These are phyloP conservation scores for Penicillium turbatum DNA, from an alignment of 495 filamentous ascomycete species.

Conservation along the genomic window DNA sequence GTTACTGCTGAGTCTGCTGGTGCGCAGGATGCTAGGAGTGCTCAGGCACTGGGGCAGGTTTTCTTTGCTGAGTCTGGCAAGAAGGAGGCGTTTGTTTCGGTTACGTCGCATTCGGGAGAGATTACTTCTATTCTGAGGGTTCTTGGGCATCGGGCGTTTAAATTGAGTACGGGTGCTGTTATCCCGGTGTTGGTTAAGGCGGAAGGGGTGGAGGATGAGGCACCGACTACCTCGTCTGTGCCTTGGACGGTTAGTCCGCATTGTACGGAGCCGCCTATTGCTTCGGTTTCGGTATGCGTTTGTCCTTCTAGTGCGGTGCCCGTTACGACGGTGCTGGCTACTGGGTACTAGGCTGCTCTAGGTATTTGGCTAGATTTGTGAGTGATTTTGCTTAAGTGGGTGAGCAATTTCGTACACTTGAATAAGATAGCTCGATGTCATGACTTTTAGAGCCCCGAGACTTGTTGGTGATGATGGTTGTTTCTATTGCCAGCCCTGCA, in stretches of 20 bases:
- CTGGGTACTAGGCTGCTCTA: conserved; percentile 5
- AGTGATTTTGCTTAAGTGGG: not conserved
- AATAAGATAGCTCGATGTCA: too few relatives aligned
- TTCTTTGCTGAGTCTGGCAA: conserved; percentile 41
- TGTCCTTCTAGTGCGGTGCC: conserved; percentile 42
- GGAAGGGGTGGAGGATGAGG: conserved; percentile 24
- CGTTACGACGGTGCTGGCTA: conserved; percentile 34
- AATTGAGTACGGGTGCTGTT: conserved; percentile 60
- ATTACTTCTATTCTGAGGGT: conserved; percentile 55
- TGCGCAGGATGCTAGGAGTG: conserved; percentile 53
- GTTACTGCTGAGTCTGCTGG: conserved; percentile 49
- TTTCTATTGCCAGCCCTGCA: too few relatives aligned
- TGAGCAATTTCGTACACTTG: too few relatives aligned
- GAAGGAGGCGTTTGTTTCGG: conserved; percentile 54
- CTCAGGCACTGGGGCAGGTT: conserved; percentile 56
- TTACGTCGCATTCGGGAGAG: conserved; percentile 67
- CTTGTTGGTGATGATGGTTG: too few relatives aligned
- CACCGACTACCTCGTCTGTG: conserved; percentile 29
- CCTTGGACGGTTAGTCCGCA: conserved; percentile 44
- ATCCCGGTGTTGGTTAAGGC: conserved; percentile 67
- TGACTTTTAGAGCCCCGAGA: too few relatives aligned
- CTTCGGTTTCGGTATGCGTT: conserved; percentile 44
- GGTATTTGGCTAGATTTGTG: not conserved
- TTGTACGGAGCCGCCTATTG: conserved; percentile 48
- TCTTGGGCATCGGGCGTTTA: conserved; percentile 58